phyloP scores from a whole-genome alignment of 257 asterid genomes.

The Jasminum sambac region DNA sequence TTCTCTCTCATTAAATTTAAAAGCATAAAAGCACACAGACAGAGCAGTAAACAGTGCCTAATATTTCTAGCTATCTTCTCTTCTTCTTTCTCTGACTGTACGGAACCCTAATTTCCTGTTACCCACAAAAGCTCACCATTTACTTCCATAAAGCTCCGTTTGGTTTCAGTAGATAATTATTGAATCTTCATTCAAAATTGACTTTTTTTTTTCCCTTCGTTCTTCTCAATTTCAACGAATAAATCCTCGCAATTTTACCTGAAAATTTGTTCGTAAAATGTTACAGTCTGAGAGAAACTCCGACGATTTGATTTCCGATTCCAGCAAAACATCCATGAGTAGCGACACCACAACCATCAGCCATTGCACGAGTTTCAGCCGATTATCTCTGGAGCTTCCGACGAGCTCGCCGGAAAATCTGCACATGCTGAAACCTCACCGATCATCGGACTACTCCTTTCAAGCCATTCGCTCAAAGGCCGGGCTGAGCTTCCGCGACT shows the following conservation, averaged over 20 bases:
- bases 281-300: slow-evolving; percentile 29
- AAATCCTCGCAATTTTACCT: slow-evolving; percentile 12
- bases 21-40: neutral
- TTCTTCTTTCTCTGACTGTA: slow-evolving; percentile 5
- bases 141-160: neutral
- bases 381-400: slow-evolving; percentile 66
- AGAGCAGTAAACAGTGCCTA: neutral
- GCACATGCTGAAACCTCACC: slow-evolving; percentile 58
- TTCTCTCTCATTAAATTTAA: neutral
- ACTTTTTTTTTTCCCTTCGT: slow-evolving; percentile 18
- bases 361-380: slow-evolving; percentile 64
- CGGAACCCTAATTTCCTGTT: slow-evolving; percentile 12
- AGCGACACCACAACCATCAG: slow-evolving; percentile 51
- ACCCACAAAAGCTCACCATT: slow-evolving; percentile 2
- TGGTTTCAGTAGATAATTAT: neutral
- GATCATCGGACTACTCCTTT: slow-evolving; percentile 69
- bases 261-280: slow-evolving; percentile 33
- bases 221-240: neutral
- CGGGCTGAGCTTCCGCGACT: slow-evolving; percentile 57
- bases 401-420: slow-evolving; percentile 56
- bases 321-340: slow-evolving; percentile 58
- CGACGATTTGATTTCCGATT: slow-evolving; percentile 25
- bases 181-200: neutral
- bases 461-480: slow-evolving; percentile 40
- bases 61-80: neutral